Evolutionary conservation across 768 basidiomycete species (phyloP).

Genomic region (Naematelia aurantialba): DNA sequence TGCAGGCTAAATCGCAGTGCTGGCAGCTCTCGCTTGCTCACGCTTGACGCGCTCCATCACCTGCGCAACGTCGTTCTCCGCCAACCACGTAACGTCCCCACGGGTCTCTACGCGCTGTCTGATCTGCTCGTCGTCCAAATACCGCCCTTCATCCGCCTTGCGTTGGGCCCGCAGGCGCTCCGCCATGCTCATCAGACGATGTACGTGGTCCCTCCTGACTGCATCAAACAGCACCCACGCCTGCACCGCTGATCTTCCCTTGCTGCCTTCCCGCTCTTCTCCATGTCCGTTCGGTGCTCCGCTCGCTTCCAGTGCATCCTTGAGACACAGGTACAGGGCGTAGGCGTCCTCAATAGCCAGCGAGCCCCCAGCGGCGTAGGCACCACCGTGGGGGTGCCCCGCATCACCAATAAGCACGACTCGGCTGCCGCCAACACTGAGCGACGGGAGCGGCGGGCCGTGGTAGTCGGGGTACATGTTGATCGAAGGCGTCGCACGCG

Average conservation of each 20-base stretch:
- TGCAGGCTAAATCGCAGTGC: too few species aligned
- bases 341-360: neutral
- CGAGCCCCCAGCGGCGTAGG: neutral
- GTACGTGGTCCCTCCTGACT: neutral
- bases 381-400: neutral
- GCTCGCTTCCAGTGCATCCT: too few species aligned
- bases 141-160: neutral
- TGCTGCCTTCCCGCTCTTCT: neutral
- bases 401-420: neutral
- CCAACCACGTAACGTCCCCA: neutral
- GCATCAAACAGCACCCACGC: neutral
- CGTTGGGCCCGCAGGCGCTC: neutral
- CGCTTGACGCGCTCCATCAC: neutral
- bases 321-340: neutral
- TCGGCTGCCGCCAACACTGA: neutral
- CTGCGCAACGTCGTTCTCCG: neutral
- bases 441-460: neutral
- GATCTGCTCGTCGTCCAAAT: neutral
- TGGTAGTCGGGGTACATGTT: neutral
- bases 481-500: neutral
- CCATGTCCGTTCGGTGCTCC: too few species aligned
- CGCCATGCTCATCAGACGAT: neutral
- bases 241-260: too few species aligned
- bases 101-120: neutral
- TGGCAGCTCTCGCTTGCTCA: neutral